phyloP scores from a whole-genome alignment of 2,329 filamentous ascomycete species.

The Ophiosphaerella herpotricha region DNA sequence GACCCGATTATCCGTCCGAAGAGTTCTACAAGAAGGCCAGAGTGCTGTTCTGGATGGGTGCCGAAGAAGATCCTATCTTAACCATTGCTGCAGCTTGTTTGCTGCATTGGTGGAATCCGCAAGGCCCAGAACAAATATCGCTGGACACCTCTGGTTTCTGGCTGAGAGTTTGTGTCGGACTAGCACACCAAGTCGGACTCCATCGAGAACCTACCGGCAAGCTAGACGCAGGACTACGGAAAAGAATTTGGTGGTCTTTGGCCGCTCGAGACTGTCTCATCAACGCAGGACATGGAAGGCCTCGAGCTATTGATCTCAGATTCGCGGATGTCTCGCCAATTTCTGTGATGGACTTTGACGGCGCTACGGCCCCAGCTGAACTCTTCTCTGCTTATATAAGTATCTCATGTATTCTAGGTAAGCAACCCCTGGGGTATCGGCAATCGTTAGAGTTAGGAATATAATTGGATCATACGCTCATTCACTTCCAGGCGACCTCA shows the following conservation, averaged over 20 bases:
- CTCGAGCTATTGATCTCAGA: slow-evolving; percentile 47
- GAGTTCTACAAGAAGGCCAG: slow-evolving; percentile 43
- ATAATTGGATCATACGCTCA: not conserved
- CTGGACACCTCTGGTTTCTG: slow-evolving; percentile 53
- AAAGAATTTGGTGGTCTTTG: slow-evolving; percentile 52
- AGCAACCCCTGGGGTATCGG: not conserved
- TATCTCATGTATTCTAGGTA: slow-evolving; percentile 46
- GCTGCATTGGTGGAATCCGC: slow-evolving; percentile 52
- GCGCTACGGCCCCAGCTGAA: slow-evolving; percentile 31
- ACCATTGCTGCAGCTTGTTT: slow-evolving; percentile 47
- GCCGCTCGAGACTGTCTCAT: slow-evolving; percentile 50
- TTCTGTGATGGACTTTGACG: slow-evolving; percentile 44
- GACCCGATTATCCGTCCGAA: slow-evolving; percentile 37
- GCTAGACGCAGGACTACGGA: slow-evolving; percentile 42
- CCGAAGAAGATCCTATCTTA: slow-evolving; percentile 47
- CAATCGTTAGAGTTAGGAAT: not conserved
- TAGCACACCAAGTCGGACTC: slow-evolving; percentile 53
- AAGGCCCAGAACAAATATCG: slow-evolving; percentile 48
- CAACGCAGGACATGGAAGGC: slow-evolving; percentile 48
- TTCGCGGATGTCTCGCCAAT: slow-evolving; percentile 48
- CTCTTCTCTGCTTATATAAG: slow-evolving; percentile 48
- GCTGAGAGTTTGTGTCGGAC: slow-evolving; percentile 48
- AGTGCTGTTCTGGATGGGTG: slow-evolving; percentile 41
- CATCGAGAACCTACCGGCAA: slow-evolving; percentile 47
- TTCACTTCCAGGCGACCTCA: slow-evolving; percentile 39